Percentiles rank a stretch among this genome's conserved stretches.
Conservation (phyloP, 1,284 basidiomycete genomes). For the Austroboletus niveus region DNA sequence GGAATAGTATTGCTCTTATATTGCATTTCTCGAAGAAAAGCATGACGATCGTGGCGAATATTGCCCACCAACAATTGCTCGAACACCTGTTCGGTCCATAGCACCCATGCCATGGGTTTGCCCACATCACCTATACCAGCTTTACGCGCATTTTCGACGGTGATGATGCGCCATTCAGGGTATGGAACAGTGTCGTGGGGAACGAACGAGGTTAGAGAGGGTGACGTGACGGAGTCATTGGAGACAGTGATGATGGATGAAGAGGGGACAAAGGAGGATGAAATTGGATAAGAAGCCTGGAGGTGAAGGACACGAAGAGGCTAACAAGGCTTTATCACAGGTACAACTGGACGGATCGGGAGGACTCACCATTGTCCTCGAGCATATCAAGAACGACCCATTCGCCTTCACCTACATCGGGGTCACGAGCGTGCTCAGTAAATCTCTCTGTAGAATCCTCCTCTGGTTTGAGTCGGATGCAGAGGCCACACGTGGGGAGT, state of each 20-base stretch:
- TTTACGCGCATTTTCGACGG: conserved; percentile 48
- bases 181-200: conserved; percentile 47
- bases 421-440: not conserved
- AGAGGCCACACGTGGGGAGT: not conserved
- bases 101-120: conserved; percentile 47
- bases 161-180: conserved; percentile 58
- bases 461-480: conserved; percentile 1
- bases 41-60: conserved; percentile 22
- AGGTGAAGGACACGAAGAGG: conserved; percentile 64
- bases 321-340: conserved; percentile 30
- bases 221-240: conserved; percentile 2
- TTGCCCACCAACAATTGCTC: conserved; percentile 20
- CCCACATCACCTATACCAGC: conserved; percentile 56
- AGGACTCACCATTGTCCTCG: conserved; percentile 45
- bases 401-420: conserved; percentile 32
- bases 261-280: conserved; percentile 47
- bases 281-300: conserved; percentile 39
- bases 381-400: conserved; percentile 62
- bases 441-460: not conserved
- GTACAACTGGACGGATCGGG: not conserved
- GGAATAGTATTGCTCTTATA: conserved; percentile 10
- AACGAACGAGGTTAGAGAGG: conserved; percentile 3
- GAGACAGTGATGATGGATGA: conserved; percentile 27
- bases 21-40: conserved; percentile 18
- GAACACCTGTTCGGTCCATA: conserved; percentile 35